phyloP scores from a whole-genome alignment of 106 monocot species.

The Vanilla planifolia region DNA sequence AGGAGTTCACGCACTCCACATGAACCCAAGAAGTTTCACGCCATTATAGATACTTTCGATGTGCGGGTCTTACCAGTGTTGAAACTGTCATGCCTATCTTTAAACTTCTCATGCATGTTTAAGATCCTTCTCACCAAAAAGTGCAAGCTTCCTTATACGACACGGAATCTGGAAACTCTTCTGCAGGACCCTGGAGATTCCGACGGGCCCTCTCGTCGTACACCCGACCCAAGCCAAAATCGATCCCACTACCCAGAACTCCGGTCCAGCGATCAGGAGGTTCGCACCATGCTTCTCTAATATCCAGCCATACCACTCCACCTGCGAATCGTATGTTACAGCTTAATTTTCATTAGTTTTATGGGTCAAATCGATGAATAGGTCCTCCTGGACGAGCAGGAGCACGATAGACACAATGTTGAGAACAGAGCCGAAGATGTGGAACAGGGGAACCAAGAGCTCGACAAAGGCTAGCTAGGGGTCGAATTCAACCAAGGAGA shows the following conservation, averaged over 20 bases:
- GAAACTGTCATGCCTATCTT: constrained; percentile 2
- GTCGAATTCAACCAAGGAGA: constrained; percentile 41
- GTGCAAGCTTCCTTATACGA: constrained; percentile 60
- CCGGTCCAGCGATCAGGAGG: constrained; percentile 58
- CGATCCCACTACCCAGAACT: constrained; percentile 61
- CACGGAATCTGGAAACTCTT: constrained; percentile 73
- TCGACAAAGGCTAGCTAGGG: constrained; percentile 67
- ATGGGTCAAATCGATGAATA: neutral
- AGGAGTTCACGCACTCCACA: no score
- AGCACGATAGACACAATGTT: constrained; percentile 32
- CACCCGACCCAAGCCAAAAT: constrained; percentile 64
- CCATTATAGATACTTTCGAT: neutral
- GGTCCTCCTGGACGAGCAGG: constrained; percentile 66
- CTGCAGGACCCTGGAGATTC: constrained; percentile 76
- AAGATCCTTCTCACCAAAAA: constrained; percentile 62
- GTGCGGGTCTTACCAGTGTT: constrained; percentile 27
- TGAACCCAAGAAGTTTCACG: no score
- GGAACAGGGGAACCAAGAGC: constrained; percentile 47
- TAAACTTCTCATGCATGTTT: constrained; percentile 24
- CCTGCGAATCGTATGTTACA: constrained; percentile 15
- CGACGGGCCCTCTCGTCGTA: constrained; percentile 75
- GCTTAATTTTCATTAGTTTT: neutral
- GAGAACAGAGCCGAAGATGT: constrained; percentile 32
- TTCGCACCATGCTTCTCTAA: constrained; percentile 51
- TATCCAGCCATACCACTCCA: constrained; percentile 33